Percentiles rank a stretch among this genome's conserved stretches.
Conservation (phyloP, 2,329 filamentous ascomycete genomes). For the Tympanopsis confertula region DNA sequence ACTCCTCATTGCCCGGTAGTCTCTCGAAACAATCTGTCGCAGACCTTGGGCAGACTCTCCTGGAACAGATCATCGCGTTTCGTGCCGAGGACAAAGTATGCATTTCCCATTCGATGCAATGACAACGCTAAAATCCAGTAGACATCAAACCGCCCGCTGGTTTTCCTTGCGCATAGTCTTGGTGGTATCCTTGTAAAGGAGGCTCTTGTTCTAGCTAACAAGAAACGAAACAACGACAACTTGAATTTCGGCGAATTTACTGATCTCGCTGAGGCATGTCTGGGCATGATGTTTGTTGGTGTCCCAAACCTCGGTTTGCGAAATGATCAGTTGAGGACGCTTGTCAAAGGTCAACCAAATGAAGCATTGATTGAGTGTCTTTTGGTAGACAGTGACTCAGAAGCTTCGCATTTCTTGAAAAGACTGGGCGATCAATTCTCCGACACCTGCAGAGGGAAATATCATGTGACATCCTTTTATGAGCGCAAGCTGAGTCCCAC, state of each 20-base stretch:
- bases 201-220: constrained; percentile 8
- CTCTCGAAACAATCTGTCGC: constrained; percentile 9
- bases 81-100: constrained; percentile 5
- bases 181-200: constrained; percentile 14
- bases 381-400: constrained; percentile 8
- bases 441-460: constrained; percentile 6
- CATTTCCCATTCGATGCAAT: neutral
- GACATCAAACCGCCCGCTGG: constrained; percentile 7
- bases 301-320: constrained; percentile 14
- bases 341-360: constrained; percentile 12
- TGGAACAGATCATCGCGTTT: constrained; percentile 7
- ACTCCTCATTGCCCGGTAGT: constrained; percentile 11
- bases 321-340: constrained; percentile 7
- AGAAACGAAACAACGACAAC: constrained; percentile 2
- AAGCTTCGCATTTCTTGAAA: constrained; percentile 9
- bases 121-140: constrained; percentile 2
- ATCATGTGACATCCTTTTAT: constrained; percentile 8
- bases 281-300: constrained; percentile 13
- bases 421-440: constrained; percentile 9
- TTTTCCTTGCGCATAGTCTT: constrained; percentile 14
- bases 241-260: constrained; percentile 1
- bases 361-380: constrained; percentile 9
- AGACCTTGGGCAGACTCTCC: constrained; percentile 6
- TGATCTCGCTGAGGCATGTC: constrained; percentile 7
- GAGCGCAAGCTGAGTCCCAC: constrained; percentile 8